Base-by-base conservation (phyloP, 441 rosid genomes). In the Arabidopsis hybrid region DNA sequence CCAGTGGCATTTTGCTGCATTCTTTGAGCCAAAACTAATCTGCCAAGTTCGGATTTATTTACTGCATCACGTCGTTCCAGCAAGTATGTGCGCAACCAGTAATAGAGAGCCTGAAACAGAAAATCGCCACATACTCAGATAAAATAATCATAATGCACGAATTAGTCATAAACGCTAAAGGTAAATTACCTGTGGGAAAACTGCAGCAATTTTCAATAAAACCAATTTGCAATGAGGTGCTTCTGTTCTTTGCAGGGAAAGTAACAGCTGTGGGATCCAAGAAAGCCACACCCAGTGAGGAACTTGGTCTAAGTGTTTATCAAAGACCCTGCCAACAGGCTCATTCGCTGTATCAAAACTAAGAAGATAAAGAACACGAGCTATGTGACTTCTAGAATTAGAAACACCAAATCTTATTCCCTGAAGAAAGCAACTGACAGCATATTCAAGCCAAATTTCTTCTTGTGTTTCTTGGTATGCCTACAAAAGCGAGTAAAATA, bases 261-360 rank as follows among this genome's bases (percentile, higher is more conserved):
- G 97, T 78, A 96, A 84, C 40, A 96, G 81, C 82, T 96, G 99
- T 2, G 98, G 99, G 78, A 96, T 92, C 99, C 98, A 96, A 73
- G 97, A 86, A 81, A 93, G 97, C 99, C 99, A 96, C 73, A 34
- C 98, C 99, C 99, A 96, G 81, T 91, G 89, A 31, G 99, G 98
- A 73, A 93, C 90, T 82, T 96, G 99, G 56, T 96, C 98, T 80
- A 89, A 80, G 80, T 86, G 89, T 81, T 92, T 96, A 81, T 93
- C 98, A 83, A 96, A 96, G 52, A 96, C 87, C 87, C 95, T 92
- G 50, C 99, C 98, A 65, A 96, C 98, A 21, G 96, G 84, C 80
- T 96, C 98, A 81, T 80, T 88, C 71, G 91, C 84, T 69, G 95
- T 92, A 82, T 96, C 99, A 76, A 96, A 96, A 81, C 99, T 96